These are phyloP conservation scores for Aspergillus clavatus DNA, from an alignment of 2,329 filamentous ascomycete species.

Conservation along the genomic window DNA sequence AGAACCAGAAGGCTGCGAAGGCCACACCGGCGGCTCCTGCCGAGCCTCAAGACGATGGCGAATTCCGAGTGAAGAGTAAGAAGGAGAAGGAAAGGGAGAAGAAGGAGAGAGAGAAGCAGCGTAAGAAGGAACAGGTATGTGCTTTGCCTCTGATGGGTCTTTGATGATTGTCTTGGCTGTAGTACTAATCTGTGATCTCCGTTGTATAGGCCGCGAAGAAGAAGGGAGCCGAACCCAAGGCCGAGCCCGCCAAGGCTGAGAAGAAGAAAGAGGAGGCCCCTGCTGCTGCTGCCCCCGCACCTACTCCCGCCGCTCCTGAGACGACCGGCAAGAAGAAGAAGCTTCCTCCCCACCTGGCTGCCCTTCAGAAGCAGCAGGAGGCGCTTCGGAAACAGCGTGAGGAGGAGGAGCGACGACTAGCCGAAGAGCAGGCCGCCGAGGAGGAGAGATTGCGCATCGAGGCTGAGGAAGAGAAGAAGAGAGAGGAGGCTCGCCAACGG, in stretches of 20 bases:
- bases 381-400: slow-evolving; percentile 42
- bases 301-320: slow-evolving; percentile 29
- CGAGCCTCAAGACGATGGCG: slow-evolving; percentile 44
- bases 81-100: slow-evolving; percentile 97
- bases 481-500: slow-evolving; percentile 42
- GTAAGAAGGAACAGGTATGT: slow-evolving; percentile 92
- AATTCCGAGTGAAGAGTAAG: slow-evolving; percentile 79
- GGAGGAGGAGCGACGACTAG: slow-evolving; percentile 39
- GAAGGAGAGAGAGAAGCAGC: slow-evolving; percentile 97
- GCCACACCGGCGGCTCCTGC: slow-evolving; percentile 46
- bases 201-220: slow-evolving; percentile 69
- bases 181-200: slow-evolving; percentile 3
- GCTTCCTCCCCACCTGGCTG: slow-evolving; percentile 55
- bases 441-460: slow-evolving; percentile 35
- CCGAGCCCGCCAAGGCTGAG: slow-evolving; percentile 14
- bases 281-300: slow-evolving; percentile 35
- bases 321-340: slow-evolving; percentile 78
- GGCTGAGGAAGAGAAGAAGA: slow-evolving; percentile 45
- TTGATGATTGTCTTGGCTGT: neutral
- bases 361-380: slow-evolving; percentile 49
- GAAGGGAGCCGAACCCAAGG: slow-evolving; percentile 52
- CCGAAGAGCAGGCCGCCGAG: slow-evolving; percentile 38
- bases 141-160: neutral
- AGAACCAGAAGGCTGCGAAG: slow-evolving; percentile 41
- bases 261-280: slow-evolving; percentile 49